phyloP scores from a whole-genome alignment of 345 rosid genomes.

The Eucalyptus fibrosa region DNA sequence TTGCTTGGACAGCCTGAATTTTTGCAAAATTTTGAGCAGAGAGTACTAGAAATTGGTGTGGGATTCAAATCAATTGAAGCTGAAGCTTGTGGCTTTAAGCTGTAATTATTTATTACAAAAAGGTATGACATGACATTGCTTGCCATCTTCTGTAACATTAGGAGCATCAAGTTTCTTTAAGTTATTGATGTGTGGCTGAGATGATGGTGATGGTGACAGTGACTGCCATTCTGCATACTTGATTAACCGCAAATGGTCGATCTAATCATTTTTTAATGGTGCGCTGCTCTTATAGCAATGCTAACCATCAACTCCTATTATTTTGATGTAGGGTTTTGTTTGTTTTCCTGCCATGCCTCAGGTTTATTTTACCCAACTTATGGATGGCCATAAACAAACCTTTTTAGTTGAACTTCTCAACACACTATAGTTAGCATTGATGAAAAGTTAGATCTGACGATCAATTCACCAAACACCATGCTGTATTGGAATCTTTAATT shows the following conservation, averaged over 20 bases:
- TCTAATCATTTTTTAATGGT: not conserved
- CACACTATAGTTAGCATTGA: not conserved
- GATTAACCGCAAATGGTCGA: not conserved
- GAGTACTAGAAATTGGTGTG: not conserved
- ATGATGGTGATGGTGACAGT: not conserved
- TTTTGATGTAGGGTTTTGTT: not conserved
- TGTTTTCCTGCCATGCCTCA: not conserved
- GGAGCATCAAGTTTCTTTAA: not conserved
- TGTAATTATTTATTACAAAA: not conserved
- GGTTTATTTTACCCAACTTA: not conserved
- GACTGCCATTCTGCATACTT: not conserved
- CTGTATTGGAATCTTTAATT: not conserved
- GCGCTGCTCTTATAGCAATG: not conserved
- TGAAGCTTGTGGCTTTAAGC: not conserved
- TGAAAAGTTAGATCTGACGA: too few relatives aligned
- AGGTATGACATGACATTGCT: not conserved
- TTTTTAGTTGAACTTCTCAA: not conserved
- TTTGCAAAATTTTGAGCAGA: not conserved
- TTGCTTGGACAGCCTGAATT: not conserved
- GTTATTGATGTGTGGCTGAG: not conserved
- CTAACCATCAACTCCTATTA: not conserved
- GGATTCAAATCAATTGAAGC: not conserved
- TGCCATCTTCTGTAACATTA: not conserved
- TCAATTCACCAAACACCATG: not conserved
- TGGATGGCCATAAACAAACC: not conserved